Conservation (phyloP, 2,329 filamentous ascomycete genomes). For the Fusarium verticillioides region DNA sequence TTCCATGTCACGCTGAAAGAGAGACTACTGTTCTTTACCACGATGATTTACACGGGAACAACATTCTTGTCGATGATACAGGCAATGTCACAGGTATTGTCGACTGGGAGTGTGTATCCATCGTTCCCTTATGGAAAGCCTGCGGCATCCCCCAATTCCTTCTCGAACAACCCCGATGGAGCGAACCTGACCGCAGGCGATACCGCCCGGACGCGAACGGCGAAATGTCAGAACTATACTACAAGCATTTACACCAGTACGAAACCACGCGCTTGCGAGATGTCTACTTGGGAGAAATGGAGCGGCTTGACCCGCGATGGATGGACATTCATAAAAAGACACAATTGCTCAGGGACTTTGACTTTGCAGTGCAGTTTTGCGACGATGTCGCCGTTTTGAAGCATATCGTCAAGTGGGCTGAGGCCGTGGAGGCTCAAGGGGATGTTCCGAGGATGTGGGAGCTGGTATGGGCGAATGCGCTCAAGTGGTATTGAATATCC, state of each 20-base stretch:
- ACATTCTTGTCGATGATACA: conserved; percentile 53
- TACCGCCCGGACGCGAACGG: conserved; percentile 26
- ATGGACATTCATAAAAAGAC: conserved; percentile 6
- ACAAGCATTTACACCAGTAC: conserved; percentile 53
- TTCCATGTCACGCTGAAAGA: conserved; percentile 33
- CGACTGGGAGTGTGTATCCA: conserved; percentile 57
- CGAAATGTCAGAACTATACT: conserved; percentile 44
- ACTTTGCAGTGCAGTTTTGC: conserved; percentile 18
- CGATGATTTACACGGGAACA: conserved; percentile 50
- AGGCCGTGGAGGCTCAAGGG: neutral
- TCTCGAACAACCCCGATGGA: conserved; percentile 26
- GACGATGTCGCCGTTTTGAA: neutral
- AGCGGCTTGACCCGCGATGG: conserved; percentile 48
- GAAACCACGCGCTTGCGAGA: conserved; percentile 51
- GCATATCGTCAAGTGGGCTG: conserved; percentile 11
- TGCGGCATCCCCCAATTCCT: conserved; percentile 51
- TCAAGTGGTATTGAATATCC: neutral
- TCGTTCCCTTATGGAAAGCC: conserved; percentile 54
- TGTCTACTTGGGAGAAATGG: conserved; percentile 47
- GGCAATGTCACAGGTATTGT: conserved; percentile 52
- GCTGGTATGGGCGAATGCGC: neutral
- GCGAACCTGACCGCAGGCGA: conserved; percentile 20
- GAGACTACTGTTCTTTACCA: conserved; percentile 50
- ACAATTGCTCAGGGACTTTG: conserved; percentile 13
- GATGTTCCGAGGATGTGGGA: neutral